Evolutionary conservation across 2,329 filamentous ascomycete genomes (phyloP).

Genomic region (Fusarium tanahbumbuense): DNA sequence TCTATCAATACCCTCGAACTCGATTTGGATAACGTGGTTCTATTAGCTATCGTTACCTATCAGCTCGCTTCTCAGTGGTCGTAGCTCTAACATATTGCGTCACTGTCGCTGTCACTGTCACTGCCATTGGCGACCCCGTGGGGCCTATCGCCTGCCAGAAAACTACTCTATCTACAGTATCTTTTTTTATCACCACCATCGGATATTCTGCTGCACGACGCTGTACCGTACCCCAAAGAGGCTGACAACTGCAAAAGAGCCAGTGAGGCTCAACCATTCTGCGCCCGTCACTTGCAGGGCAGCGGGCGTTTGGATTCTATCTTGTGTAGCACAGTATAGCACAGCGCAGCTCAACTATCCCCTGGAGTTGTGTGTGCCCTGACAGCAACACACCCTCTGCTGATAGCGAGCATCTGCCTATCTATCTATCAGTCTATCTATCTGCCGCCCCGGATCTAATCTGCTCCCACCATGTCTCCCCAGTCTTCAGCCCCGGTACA

Average conservation of each 20-base stretch:
- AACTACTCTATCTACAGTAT: slow-evolving; percentile 15
- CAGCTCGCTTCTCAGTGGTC: slow-evolving; percentile 44
- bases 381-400: slow-evolving; percentile 34
- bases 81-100: slow-evolving; percentile 47
- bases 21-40: slow-evolving; percentile 47
- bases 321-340: slow-evolving; percentile 26
- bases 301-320: slow-evolving; percentile 43
- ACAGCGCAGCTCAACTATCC: slow-evolving; percentile 9
- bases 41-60: slow-evolving; percentile 46
- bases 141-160: slow-evolving; percentile 37
- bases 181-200: slow-evolving; percentile 31
- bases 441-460: slow-evolving; percentile 25
- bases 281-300: slow-evolving; percentile 44
- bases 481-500: slow-evolving; percentile 61
- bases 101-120: slow-evolving; percentile 50
- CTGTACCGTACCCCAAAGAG: slow-evolving; percentile 25
- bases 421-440: slow-evolving; percentile 1
- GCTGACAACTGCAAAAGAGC: slow-evolving; percentile 31
- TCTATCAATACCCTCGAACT: slow-evolving; percentile 27
- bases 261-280: slow-evolving; percentile 43
- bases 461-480: slow-evolving; percentile 59
- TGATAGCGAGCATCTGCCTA: neutral
- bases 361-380: slow-evolving; percentile 29
- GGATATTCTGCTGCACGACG: slow-evolving; percentile 20
- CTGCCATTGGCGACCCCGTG: slow-evolving; percentile 39